Evolutionary conservation across 192 early-diverging fungal genomes (phyloP), one percentile per base, ranked within the genome.

Genomic region (Entrophospora sp.): DNA sequence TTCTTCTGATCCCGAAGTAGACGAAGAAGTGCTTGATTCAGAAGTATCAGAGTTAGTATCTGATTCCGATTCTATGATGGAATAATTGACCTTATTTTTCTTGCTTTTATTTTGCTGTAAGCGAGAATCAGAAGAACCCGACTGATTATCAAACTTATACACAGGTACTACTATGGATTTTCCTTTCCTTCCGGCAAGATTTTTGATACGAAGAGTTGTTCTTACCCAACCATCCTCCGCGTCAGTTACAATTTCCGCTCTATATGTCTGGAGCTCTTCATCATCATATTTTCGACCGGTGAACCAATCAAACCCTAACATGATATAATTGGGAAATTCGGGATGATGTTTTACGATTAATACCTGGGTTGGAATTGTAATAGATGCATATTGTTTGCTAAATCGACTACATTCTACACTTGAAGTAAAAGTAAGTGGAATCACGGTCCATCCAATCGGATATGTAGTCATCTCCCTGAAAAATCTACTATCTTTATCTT

Each of bases 1-100:
- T 27, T 56, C 53, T 56, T 56, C 53, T 56, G 53, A 56, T 56
- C 53, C 53, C 53, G 53, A 56, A 56, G 28, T 56, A 56, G 53
- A 48, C 18, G 45, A 56, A 56, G 28, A 34, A 56, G 53, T 56
- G 53, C 53, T 56, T 34, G 53, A 56, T 56, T 56, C 53, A 56
- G 53, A 56, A 56, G 18, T 56, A 56, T 56, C 53, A 56, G 53
- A 56, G n/a, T n/a, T n/a, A n/a, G n/a, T n/a, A n/a, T n/a, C n/a
- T n/a, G n/a, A n/a, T n/a, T n/a, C n/a, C n/a, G n/a, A n/a, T n/a
- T n/a, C n/a, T n/a, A n/a, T n/a, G n/a, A n/a, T n/a, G n/a, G n/a
- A n/a, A n/a, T n/a, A n/a, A n/a, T n/a, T n/a, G n/a, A n/a, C n/a
- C n/a, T n/a, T n/a, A n/a, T n/a, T n/a, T n/a, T n/a, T n/a, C n/a